Evolutionary conservation across 495 filamentous ascomycete species (phyloP).

Genomic region (Lentithecium fluviatile): DNA sequence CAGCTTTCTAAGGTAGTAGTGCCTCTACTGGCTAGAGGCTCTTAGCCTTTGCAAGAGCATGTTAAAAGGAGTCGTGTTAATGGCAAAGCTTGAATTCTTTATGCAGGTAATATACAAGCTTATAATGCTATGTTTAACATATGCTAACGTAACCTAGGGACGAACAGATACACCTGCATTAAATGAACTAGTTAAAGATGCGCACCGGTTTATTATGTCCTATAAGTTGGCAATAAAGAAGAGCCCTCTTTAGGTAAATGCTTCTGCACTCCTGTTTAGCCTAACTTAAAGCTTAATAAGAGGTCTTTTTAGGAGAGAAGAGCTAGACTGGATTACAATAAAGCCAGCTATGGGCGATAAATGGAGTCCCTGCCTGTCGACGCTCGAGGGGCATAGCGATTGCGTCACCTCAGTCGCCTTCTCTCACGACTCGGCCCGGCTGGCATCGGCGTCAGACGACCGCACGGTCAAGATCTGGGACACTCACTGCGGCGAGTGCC

Average conservation of each 20-base stretch:
- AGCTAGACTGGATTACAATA: slow-evolving; percentile 12
- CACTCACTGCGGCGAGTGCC: slow-evolving; percentile 6
- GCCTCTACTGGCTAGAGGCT: no score
- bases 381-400: slow-evolving; percentile 37
- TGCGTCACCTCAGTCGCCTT: slow-evolving; percentile 15
- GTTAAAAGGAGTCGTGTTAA: no score
- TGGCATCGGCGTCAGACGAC: slow-evolving; percentile 24
- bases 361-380: slow-evolving; percentile 31
- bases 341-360: slow-evolving; percentile 3
- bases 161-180: slow-evolving; percentile 10
- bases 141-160: slow-evolving; percentile 13
- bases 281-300: slow-evolving; percentile 8
- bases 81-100: no score
- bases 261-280: slow-evolving; percentile 4
- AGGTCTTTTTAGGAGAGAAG: slow-evolving; percentile 16
- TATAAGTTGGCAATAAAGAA: slow-evolving; percentile 26
- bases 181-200: slow-evolving; percentile 32
- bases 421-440: slow-evolving; percentile 23
- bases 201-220: slow-evolving; percentile 38
- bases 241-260: slow-evolving; percentile 7
- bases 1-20: no score
- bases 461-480: slow-evolving; percentile 31
- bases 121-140: no score
- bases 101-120: no score
- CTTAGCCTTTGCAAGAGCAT: no score